Base-by-base conservation (phyloP, 352 stramenopile species). In the Thalassiosira delicatula region DNA sequence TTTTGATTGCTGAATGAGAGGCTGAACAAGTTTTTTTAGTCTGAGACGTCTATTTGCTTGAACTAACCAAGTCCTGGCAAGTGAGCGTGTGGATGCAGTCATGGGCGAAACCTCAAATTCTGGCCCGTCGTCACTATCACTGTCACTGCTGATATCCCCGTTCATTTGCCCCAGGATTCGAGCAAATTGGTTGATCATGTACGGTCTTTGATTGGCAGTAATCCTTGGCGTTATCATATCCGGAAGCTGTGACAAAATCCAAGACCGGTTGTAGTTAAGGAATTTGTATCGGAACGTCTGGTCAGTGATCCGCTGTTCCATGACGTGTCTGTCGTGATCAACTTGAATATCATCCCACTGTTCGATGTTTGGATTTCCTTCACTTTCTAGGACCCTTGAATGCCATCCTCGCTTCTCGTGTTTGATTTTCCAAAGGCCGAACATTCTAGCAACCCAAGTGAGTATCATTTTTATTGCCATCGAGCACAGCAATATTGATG, bases 231-330 rank as follows among this genome's bases (percentile, higher is more conserved):
- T 99, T 0, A 99, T 86, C 66, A 99, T 97, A 33, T 94, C 96
- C 12, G 97, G 97, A 14, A 99, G 89, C 68, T 98, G 95, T 23
- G 93, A 90, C n/a, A 98, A 94, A 51, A 99, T 92, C 97, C 97
- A 99, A n/a, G 94, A 92, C 2, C 96, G 92, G 73, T 99, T 99
- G 92, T 99, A 98, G 81, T 97, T 95, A 21, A 99, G 91, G 83
- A 99, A 99, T 81, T 98, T 98, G 89, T 96, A 97, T 14, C 97
- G 94, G 84, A 99, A 99, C 3, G 96, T 98, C 70, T 99, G 96
- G 17, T 91, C 96, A 23, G 96, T 97, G 76, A 99, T 97, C 14
- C 95, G 91, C 85, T 98, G 95, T 85, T 99, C 98, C 95, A 99
- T 98, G 76, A 98, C 73, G 80, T 97, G 98, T 0, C 95, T 92